Evolutionary conservation across 2,329 filamentous ascomycete species (phyloP), one percentile per base, ranked within the genome.

Genomic region (Exophiala alcalophila): DNA sequence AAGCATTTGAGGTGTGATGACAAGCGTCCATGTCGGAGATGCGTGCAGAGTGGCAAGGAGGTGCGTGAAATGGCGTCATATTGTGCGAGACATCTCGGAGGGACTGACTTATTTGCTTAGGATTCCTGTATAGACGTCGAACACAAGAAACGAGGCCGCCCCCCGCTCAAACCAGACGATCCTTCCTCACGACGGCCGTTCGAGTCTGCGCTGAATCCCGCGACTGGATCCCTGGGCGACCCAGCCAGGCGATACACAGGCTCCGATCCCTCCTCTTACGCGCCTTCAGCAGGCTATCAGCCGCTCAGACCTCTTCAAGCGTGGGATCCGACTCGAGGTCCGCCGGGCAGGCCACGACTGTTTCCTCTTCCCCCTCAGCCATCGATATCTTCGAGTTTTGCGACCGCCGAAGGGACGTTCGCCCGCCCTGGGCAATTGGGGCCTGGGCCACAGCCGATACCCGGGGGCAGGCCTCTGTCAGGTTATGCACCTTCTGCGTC

Each of bases 1-100:
- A 71, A 71, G 53, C 68, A 71, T 48, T 47, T 71, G 36, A 65
- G 67, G 27, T 71, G 68, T 50, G 68, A 71, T 47, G 62, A 66
- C 19, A 66, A 63, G 35, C 61, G 68, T 27, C 68, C 68, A 15
- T 71, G 68, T 54, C 64, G 64, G 49, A 56, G 68, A 57, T 71
- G 68, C 56, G 64, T 70, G 28, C 57, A 69, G 31, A 63, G 66
- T 28, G 67, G 67, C 9, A 71, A 71, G 58, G 65, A 69, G 49
- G 68, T 70, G 59, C 63, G 65, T 58, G 8, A 30, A 25, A 12
- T 12, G 35, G 30, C n/a, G n/a, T n/a, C n/a, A n/a, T n/a, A n/a
- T n/a, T n/a, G n/a, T n/a, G n/a, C n/a, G n/a, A n/a, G n/a, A n/a
- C n/a, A n/a, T n/a, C n/a, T 18, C 43, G 15, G 11, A 16, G 19